Conservation (phyloP, 2,329 filamentous ascomycete genomes). For the Chaetomiaceae sp. region DNA sequence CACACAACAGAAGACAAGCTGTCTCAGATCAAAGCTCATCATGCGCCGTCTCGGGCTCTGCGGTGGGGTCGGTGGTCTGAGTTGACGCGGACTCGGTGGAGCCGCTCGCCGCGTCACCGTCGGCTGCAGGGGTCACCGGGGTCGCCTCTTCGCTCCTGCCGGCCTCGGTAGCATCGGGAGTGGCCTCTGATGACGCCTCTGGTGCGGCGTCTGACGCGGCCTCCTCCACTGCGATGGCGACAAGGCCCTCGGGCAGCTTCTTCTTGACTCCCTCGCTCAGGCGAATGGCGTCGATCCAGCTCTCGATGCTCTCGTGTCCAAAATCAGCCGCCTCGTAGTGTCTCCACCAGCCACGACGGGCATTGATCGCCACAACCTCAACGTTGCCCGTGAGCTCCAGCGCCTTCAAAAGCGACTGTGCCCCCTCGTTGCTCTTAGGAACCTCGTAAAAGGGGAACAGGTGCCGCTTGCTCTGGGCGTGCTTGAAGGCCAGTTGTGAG, state of each 20-base stretch:
- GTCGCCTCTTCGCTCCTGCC: conserved; percentile 17
- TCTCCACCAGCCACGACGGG: conserved; percentile 81
- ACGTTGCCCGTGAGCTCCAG: conserved; percentile 59
- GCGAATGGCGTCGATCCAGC: conserved; percentile 86
- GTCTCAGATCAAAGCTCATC: conserved; percentile 42
- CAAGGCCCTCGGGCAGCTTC: conserved; percentile 61
- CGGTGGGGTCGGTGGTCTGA: conserved; percentile 27
- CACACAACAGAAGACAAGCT: not conserved
- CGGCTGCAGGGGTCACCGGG: conserved; percentile 21
- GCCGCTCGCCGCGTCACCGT: conserved; percentile 11
- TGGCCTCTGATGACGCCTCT: conserved; percentile 34
- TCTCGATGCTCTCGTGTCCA: conserved; percentile 61
- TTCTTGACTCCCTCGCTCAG: conserved; percentile 81
- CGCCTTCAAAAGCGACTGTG: conserved; percentile 49
- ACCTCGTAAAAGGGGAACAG: conserved; percentile 83
- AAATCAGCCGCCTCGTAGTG: conserved; percentile 58
- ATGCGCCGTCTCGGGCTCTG: conserved; percentile 36
- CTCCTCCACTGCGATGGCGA: conserved; percentile 37
- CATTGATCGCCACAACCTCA: conserved; percentile 78
- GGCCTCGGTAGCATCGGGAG: conserved; percentile 24
- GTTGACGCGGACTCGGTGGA: conserved; percentile 21
- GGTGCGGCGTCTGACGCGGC: conserved; percentile 34
- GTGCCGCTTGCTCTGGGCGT: conserved; percentile 59
- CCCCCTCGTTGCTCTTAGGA: conserved; percentile 55
- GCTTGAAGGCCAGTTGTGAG: conserved; percentile 70